Evolutionary conservation across 495 filamentous ascomycete genomes (phyloP).

Genomic region (Penicillium paradoxum): DNA sequence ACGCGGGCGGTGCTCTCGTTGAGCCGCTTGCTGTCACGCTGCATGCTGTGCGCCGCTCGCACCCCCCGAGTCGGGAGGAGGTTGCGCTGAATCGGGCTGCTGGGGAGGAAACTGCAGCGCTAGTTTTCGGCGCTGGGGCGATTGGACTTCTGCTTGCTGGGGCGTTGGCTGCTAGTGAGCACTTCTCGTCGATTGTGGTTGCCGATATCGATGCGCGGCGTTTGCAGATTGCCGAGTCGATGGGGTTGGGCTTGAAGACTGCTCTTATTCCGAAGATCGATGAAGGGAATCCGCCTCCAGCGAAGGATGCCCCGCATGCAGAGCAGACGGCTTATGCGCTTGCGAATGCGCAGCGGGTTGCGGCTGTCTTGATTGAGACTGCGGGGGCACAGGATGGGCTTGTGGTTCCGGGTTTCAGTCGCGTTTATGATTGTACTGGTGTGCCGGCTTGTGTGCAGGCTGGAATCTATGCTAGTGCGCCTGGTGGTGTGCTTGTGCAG

Average conservation of each 20-base stretch:
- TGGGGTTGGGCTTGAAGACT: constrained; percentile 61
- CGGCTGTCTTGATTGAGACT: constrained; percentile 33
- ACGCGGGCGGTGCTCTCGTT: constrained; percentile 66
- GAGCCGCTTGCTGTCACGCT: constrained; percentile 79
- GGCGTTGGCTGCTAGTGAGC: constrained; percentile 53
- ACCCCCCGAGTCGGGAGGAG: constrained; percentile 39
- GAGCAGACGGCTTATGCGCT: constrained; percentile 40
- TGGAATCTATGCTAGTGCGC: constrained; percentile 71
- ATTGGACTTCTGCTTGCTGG: constrained; percentile 71
- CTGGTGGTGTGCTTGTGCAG: constrained; percentile 79
- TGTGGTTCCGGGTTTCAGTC: constrained; percentile 55
- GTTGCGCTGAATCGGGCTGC: constrained; percentile 16
- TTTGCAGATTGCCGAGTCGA: constrained; percentile 63
- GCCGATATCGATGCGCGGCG: constrained; percentile 75
- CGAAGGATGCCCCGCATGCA: constrained; percentile 35
- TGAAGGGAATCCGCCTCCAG: constrained; percentile 23
- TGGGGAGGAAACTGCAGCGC: constrained; percentile 45
- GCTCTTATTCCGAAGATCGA: constrained; percentile 53
- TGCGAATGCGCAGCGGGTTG: constrained; percentile 37
- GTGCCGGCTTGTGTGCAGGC: constrained; percentile 83
- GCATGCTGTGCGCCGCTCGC: constrained; percentile 63
- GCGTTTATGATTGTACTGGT: constrained; percentile 88
- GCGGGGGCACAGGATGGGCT: constrained; percentile 36
- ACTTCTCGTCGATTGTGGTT: constrained; percentile 68
- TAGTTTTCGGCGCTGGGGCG: constrained; percentile 78